A percentile compares a stretch with the other conserved stretches of the same genome.
phyloP scores from a whole-genome alignment of 2,329 filamentous ascomycete genomes.

The Pseudopithomyces chartarum region DNA sequence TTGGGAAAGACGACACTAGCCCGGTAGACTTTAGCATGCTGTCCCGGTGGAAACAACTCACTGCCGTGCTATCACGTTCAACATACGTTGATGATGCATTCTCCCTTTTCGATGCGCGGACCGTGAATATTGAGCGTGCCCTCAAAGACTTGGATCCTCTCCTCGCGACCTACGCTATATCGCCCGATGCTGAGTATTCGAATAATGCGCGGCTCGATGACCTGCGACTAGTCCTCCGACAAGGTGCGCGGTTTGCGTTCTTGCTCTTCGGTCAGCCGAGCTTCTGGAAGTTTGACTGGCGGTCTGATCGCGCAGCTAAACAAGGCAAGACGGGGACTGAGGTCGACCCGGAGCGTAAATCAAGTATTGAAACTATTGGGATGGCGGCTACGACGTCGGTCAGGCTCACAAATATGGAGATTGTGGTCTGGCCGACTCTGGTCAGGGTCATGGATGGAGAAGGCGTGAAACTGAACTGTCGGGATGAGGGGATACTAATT shows the following conservation, averaged over 20 bases:
- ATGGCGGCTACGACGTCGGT: not conserved
- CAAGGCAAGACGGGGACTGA: constrained; percentile 9
- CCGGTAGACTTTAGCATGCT: constrained; percentile 15
- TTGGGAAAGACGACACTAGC: constrained; percentile 5
- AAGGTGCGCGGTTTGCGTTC: constrained; percentile 17
- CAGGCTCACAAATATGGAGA: constrained; percentile 2
- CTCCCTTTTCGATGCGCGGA: constrained; percentile 18
- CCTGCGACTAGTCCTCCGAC: constrained; percentile 12
- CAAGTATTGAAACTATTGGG: not conserved
- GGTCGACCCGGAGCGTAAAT: not conserved
- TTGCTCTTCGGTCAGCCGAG: constrained; percentile 16
- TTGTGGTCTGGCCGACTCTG: constrained; percentile 15
- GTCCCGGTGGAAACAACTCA: constrained; percentile 20
- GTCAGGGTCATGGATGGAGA: constrained; percentile 14
- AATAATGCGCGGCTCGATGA: constrained; percentile 11
- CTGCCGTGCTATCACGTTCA: constrained; percentile 13
- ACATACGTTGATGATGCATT: constrained; percentile 18
- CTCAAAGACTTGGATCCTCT: constrained; percentile 20
- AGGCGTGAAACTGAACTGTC: constrained; percentile 7
- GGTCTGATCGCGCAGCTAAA: constrained; percentile 7
- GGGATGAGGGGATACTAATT: constrained; percentile 2
- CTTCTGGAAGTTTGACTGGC: constrained; percentile 23
- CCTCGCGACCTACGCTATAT: constrained; percentile 11
- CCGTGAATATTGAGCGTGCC: constrained; percentile 20
- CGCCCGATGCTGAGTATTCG: not conserved